phyloP scores from a whole-genome alignment of 352 stramenopile genomes.

The Pythium brachiatum region DNA sequence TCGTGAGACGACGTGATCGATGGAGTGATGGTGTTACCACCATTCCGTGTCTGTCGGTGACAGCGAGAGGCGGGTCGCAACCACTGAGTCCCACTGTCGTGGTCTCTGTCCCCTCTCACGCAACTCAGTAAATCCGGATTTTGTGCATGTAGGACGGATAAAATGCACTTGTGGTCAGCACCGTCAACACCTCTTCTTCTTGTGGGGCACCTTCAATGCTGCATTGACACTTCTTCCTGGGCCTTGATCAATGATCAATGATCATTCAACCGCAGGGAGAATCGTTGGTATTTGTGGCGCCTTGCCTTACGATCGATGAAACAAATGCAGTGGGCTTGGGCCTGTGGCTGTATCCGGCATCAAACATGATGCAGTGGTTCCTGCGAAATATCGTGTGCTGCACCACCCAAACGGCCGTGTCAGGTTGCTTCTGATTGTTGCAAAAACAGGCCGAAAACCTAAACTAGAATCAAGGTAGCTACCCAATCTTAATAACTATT shows the following conservation, averaged over 20 bases:
- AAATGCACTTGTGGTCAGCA: no score
- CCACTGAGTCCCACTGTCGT: constrained; percentile 8
- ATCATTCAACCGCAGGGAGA: no score
- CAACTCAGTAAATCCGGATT: constrained; percentile 12
- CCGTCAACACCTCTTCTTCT: no score
- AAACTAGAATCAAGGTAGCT: not conserved
- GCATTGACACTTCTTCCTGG: no score
- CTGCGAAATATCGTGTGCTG: no score
- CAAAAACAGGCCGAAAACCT: not conserved
- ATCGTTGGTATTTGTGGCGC: no score
- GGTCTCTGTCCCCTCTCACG: constrained; percentile 9
- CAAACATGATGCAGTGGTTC: no score
- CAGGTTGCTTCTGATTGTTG: not conserved
- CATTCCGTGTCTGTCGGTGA: not conserved
- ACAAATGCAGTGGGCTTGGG: no score
- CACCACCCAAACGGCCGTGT: constrained; percentile 1
- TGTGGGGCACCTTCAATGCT: no score
- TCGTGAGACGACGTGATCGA: constrained; percentile 1
- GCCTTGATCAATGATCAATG: no score
- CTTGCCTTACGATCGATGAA: no score
- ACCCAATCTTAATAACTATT: not conserved
- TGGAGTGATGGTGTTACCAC: constrained; percentile 1
- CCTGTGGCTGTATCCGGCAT: no score
- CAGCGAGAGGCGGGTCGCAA: constrained; percentile 9
- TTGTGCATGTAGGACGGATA: not conserved